Evolutionary conservation across 108 stramenopile genomes (phyloP).

Genomic region (Nannochloropsis granulata): DNA sequence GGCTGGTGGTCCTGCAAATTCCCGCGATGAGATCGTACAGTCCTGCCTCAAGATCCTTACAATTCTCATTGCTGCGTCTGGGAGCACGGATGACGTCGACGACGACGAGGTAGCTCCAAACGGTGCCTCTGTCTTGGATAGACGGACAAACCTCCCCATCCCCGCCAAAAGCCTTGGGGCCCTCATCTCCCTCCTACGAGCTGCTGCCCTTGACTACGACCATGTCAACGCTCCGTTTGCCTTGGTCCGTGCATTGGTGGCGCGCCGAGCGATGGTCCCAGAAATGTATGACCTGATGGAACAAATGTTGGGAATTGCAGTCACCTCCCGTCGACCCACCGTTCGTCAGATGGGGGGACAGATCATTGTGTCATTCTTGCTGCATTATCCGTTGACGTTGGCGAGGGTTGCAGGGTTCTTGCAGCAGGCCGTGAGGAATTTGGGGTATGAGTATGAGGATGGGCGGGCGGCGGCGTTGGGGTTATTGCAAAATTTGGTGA

Average conservation of each 20-base stretch:
- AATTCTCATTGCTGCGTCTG: constrained; percentile 28
- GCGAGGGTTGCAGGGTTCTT: neutral
- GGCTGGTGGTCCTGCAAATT: constrained; percentile 40
- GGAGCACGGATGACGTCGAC: neutral
- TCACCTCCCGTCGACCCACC: constrained; percentile 23
- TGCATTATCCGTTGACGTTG: constrained; percentile 24
- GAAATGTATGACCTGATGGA: constrained; percentile 33
- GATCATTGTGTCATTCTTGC: constrained; percentile 20
- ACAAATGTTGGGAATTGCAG: constrained; percentile 12
- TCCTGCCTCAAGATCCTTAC: constrained; percentile 69
- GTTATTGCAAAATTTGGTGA: constrained; percentile 8
- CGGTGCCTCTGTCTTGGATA: neutral
- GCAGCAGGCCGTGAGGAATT: constrained; percentile 4
- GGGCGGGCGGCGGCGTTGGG: constrained; percentile 22
- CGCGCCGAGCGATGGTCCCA: constrained; percentile 16
- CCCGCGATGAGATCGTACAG: constrained; percentile 65
- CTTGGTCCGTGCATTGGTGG: constrained; percentile 23
- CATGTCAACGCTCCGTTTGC: constrained; percentile 24
- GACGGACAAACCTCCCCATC: neutral
- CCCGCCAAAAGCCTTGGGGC: constrained; percentile 16
- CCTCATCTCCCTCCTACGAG: constrained; percentile 20
- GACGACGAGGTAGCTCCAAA: neutral
- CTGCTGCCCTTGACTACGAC: constrained; percentile 23
- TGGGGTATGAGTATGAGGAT: constrained; percentile 26
- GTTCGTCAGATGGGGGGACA: constrained; percentile 19